These are phyloP conservation scores for Cyclospora cayetanensis DNA, from an alignment of 169 alveolate genomes.

Conservation along the genomic window DNA sequence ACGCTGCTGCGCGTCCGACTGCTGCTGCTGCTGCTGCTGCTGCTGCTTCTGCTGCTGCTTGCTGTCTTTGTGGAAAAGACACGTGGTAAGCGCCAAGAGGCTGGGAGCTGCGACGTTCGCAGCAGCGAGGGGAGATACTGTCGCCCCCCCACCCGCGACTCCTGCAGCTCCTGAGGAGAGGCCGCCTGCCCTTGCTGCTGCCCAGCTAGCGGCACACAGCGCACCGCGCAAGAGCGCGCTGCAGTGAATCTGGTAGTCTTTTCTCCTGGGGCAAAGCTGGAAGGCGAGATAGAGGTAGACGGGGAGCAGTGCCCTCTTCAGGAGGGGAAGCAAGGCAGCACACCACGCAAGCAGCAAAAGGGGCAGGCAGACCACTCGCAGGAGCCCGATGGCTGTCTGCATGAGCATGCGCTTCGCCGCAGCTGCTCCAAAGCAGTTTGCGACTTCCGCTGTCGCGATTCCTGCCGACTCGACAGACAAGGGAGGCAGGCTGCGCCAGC, in stretches of 20 bases:
- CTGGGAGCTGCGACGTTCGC: too few species aligned
- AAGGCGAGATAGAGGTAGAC: not conserved
- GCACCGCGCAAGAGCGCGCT: not conserved
- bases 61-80: too few species aligned
- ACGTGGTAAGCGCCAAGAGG: too few species aligned
- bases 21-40: constrained; percentile 10
- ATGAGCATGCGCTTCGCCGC: not conserved
- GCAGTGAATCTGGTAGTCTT: not conserved
- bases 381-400: not conserved
- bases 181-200: too few species aligned
- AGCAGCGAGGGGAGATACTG: too few species aligned
- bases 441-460: not conserved
- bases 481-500: too few species aligned
- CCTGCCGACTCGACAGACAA: not conserved
- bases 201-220: not conserved
- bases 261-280: not conserved
- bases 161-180: too few species aligned
- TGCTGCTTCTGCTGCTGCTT: constrained; percentile 34
- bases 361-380: not conserved
- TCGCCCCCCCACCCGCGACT: too few species aligned
- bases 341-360: not conserved
- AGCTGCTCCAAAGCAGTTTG: not conserved
- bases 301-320: not conserved
- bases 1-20: not conserved
- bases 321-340: not conserved